Conservation (phyloP, 805 yeast genomes). For the Ogataea angusta region DNA sequence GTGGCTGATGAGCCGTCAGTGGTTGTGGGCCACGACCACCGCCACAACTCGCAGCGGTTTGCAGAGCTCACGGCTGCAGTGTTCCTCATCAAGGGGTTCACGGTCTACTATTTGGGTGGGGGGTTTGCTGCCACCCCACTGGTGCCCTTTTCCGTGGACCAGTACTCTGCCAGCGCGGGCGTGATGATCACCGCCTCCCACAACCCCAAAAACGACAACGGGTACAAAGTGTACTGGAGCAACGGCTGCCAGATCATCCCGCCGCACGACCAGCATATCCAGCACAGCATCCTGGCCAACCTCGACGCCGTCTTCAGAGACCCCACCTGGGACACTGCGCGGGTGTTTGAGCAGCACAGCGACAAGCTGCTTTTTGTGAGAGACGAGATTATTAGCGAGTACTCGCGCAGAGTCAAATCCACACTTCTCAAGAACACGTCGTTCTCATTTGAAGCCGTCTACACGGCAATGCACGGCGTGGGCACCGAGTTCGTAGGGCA, state of each 20-base stretch:
- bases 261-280: conserved; percentile 79
- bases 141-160: conserved; percentile 83
- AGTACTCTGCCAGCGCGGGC: conserved; percentile 65
- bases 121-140: conserved; percentile 76
- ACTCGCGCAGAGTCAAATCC: conserved; percentile 34
- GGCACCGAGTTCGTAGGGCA: conserved; percentile 61
- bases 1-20: conserved; percentile 38
- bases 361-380: conserved; percentile 38
- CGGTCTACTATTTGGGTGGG: conserved; percentile 59
- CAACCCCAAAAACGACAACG: conserved; percentile 83
- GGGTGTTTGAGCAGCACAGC: conserved; percentile 22
- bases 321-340: conserved; percentile 32
- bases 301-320: conserved; percentile 57
- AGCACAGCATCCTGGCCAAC: conserved; percentile 57
- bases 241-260: conserved; percentile 97
- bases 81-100: conserved; percentile 64
- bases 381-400: conserved; percentile 40
- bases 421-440: conserved; percentile 33
- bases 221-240: conserved; percentile 89
- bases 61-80: conserved; percentile 78
- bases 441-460: conserved; percentile 53
- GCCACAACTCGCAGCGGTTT: conserved; percentile 74
- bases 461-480: conserved; percentile 96
- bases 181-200: conserved; percentile 93
- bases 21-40: conserved; percentile 90